Evolutionary conservation across 768 basidiomycete species (phyloP), one percentile per base, ranked within the genome.

Genomic region (Lentinus tigrinus): DNA sequence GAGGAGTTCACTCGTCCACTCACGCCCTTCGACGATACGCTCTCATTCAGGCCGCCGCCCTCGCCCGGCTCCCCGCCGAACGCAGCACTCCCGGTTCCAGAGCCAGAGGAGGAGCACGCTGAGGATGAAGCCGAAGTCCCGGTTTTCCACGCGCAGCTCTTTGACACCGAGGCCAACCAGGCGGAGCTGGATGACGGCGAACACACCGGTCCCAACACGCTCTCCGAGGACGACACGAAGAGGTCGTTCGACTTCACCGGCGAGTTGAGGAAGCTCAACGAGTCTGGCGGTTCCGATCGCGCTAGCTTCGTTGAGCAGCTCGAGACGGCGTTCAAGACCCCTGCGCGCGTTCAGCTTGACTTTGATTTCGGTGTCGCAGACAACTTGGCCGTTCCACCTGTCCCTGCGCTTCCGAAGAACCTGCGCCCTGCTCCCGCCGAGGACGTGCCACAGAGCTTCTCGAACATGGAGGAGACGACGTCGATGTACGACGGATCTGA

Each of bases 211-310:
- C 76, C 60, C 37, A 55, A 44, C 5, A 73, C 75, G 13, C 77
- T 77, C 0, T 85, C 83, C 14, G 85, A 85, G 53, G 82, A 82
- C 52, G 83, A 87, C 61, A 92, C 90, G 0, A 90, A 86, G 74
- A 87, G 81, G 64, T 88, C 85, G 1, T 93, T 93, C 59, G 91
- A 93, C 65, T 93, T 93, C 66, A 93, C 91, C 0, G 88, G 86
- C 38, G 91, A 92, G 69, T 71, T 93, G 52, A 73, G 80, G 70
- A 84, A 75, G 64, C 76, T 93, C 48, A 85, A 87, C 52, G 85
- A 89, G 63, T 85, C 84, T 6, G 87, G 87, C 34, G 88, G 66
- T 1, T 85, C 84, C 1, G 85, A 90, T 65, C 74, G 89, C 10
- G 76, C 71, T 13, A 92, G 90, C 70, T 93, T 93, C 66, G 86